A percentile compares a stretch with the other conserved stretches of the same genome.
Evolutionary conservation across 768 basidiomycete genomes (phyloP).

Genomic region (Amanita phalloides): DNA sequence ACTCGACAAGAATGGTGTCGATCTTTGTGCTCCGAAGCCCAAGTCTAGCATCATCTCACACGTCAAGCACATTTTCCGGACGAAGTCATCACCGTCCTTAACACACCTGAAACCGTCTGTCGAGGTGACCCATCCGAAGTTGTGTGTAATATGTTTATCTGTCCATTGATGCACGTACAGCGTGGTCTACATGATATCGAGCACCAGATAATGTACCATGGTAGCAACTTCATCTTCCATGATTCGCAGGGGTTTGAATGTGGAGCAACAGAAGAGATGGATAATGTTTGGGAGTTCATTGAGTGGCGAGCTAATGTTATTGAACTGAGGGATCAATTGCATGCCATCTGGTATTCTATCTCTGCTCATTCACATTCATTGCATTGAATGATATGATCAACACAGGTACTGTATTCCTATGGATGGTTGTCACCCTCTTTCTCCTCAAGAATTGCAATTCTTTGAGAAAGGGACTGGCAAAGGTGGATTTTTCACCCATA

Average conservation of each 20-base stretch:
- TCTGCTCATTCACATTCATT: not conserved
- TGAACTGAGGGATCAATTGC: conserved; percentile 17
- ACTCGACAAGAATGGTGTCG: too few relatives aligned
- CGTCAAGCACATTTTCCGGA: too few relatives aligned
- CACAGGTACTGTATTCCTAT: conserved; percentile 28
- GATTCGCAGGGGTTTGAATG: conserved; percentile 31
- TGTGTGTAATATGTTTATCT: not conserved
- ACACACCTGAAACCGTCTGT: not conserved
- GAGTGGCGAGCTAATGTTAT: conserved; percentile 9
- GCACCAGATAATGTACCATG: conserved; percentile 16
- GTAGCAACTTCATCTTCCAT: conserved; percentile 28
- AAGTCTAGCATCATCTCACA: too few relatives aligned
- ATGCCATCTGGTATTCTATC: conserved; percentile 25
- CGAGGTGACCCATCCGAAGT: conserved; percentile 10
- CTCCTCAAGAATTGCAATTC: conserved; percentile 14
- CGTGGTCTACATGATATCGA: conserved; percentile 24
- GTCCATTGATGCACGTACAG: conserved; percentile 9
- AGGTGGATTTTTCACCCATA: conserved; percentile 7
- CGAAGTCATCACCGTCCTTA: not conserved
- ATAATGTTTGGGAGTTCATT: conserved; percentile 20
- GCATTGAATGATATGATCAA: not conserved
- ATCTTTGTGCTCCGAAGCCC: too few relatives aligned
- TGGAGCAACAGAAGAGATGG: conserved; percentile 18
- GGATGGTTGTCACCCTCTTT: conserved; percentile 15
- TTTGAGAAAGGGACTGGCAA: conserved; percentile 6